These are phyloP conservation scores for Yarrowia divulgata DNA, from an alignment of 805 yeast genomes.

Conservation along the genomic window DNA sequence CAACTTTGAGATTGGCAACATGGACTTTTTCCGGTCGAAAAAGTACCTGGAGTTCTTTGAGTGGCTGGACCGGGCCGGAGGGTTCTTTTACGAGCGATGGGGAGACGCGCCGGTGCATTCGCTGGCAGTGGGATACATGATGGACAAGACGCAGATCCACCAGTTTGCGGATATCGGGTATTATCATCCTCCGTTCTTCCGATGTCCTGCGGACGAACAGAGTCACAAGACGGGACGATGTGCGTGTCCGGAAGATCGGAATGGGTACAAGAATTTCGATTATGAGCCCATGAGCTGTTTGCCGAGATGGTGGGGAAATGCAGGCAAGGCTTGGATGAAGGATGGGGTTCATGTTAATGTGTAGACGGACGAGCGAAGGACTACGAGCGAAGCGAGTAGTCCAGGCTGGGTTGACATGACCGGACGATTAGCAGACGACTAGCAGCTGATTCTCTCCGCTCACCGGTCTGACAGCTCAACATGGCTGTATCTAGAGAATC, in stretches of 20 bases:
- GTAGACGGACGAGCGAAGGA: not conserved
- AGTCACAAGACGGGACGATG: slow-evolving; percentile 50
- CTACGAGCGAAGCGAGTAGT: not conserved
- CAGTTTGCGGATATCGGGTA: slow-evolving; percentile 87
- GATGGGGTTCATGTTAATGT: slow-evolving; percentile 27
- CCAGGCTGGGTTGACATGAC: not conserved
- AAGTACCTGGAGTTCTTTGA: slow-evolving; percentile 74
- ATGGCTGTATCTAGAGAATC: too few relatives aligned
- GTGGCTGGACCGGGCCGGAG: slow-evolving; percentile 72
- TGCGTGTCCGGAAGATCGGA: slow-evolving; percentile 49
- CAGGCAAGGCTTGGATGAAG: slow-evolving; percentile 45
- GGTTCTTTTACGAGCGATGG: slow-evolving; percentile 92
- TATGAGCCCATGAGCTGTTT: slow-evolving; percentile 50
- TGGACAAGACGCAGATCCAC: slow-evolving; percentile 67
- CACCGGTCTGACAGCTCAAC: too few relatives aligned
- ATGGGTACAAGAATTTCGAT: slow-evolving; percentile 48
- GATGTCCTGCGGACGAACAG: slow-evolving; percentile 53
- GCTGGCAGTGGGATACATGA: slow-evolving; percentile 66
- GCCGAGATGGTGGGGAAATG: slow-evolving; percentile 52
- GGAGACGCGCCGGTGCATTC: slow-evolving; percentile 95
- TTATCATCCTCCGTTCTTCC: slow-evolving; percentile 69
- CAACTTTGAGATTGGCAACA: slow-evolving; percentile 79
- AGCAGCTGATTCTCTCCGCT: too few relatives aligned
- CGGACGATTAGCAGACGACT: too few relatives aligned
- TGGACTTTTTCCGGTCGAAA: slow-evolving; percentile 75